phyloP scores from a whole-genome alignment of 768 basidiomycete species.

The Amanita subjunquillea region DNA sequence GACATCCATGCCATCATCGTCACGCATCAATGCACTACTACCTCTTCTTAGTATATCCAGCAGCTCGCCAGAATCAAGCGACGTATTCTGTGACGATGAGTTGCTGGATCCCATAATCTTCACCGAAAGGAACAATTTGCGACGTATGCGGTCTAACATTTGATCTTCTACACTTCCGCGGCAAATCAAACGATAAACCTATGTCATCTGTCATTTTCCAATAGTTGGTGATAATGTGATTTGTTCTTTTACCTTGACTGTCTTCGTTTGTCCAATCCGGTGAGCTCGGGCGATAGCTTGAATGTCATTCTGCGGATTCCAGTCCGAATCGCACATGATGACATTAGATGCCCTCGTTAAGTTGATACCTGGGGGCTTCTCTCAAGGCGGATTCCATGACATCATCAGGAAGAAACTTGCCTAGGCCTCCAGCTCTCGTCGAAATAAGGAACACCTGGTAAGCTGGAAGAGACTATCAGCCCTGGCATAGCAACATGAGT shows the following conservation, averaged over 20 bases:
- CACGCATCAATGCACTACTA: constrained; percentile 38
- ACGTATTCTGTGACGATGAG: constrained; percentile 13
- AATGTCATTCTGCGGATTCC: constrained; percentile 71
- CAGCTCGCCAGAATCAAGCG: constrained; percentile 34
- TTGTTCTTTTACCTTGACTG: constrained; percentile 37
- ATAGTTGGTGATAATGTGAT: not conserved
- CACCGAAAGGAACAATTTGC: constrained; percentile 57
- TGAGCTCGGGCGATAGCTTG: constrained; percentile 84
- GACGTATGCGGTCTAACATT: constrained; percentile 60
- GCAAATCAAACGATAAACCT: constrained; percentile 65
- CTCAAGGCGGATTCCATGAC: not conserved
- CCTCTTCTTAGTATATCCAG: constrained; percentile 48
- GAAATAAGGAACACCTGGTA: constrained; percentile 63
- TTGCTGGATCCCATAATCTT: constrained; percentile 45
- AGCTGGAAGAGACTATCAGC: constrained; percentile 21
- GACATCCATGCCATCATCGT: constrained; percentile 28
- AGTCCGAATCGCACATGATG: constrained; percentile 68
- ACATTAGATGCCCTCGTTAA: constrained; percentile 74
- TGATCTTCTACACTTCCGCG: constrained; percentile 68
- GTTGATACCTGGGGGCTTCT: constrained; percentile 50
- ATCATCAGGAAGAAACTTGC: constrained; percentile 18
- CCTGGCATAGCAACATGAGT: not conserved
- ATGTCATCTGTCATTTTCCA: not conserved
- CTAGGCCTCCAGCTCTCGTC: constrained; percentile 64
- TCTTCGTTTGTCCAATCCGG: constrained; percentile 68